Conservation (phyloP, 306 rosid species). For the Castanospermum australe region DNA sequence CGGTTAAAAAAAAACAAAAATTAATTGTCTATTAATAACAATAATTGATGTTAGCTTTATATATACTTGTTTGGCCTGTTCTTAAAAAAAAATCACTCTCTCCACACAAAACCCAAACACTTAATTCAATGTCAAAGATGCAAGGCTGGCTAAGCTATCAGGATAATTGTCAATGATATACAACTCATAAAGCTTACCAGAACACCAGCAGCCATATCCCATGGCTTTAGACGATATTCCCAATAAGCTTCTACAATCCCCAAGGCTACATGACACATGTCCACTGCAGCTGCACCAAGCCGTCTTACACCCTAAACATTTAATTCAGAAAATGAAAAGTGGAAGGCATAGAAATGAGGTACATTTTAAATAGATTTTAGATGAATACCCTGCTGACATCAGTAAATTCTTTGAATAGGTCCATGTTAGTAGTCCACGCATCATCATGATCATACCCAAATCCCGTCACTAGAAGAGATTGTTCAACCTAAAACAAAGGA, state of each 20-base stretch:
- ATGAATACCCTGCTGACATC: slow-evolving; percentile 90
- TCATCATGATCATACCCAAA: slow-evolving; percentile 97
- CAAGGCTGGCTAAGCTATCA: not conserved
- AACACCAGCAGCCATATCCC: slow-evolving; percentile 99
- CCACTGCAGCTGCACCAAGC: slow-evolving; percentile 98
- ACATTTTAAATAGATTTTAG: not conserved
- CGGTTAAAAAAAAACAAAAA: no score
- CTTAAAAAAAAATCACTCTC: not conserved
- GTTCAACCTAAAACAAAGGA: slow-evolving; percentile 67
- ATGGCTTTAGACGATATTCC: slow-evolving; percentile 98
- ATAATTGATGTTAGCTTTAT: not conserved
- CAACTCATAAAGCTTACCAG: slow-evolving; percentile 54
- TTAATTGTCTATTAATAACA: no score
- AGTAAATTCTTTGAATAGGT: slow-evolving; percentile 85
- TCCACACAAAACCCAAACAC: not conserved
- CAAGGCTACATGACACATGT: slow-evolving; percentile 95
- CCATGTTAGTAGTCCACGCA: slow-evolving; percentile 88
- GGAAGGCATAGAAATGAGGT: slow-evolving; percentile 9
- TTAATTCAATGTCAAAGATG: not conserved
- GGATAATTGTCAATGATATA: not conserved
- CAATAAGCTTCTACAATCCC: slow-evolving; percentile 97
- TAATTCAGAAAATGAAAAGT: slow-evolving; percentile 2
- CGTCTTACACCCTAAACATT: slow-evolving; percentile 88
- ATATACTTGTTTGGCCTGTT: not conserved
- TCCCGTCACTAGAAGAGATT: slow-evolving; percentile 90